A percentile compares a stretch with the other conserved stretches of the same genome.
Conservation (phyloP, 805 yeast genomes). For the Suhomyces sp. region DNA sequence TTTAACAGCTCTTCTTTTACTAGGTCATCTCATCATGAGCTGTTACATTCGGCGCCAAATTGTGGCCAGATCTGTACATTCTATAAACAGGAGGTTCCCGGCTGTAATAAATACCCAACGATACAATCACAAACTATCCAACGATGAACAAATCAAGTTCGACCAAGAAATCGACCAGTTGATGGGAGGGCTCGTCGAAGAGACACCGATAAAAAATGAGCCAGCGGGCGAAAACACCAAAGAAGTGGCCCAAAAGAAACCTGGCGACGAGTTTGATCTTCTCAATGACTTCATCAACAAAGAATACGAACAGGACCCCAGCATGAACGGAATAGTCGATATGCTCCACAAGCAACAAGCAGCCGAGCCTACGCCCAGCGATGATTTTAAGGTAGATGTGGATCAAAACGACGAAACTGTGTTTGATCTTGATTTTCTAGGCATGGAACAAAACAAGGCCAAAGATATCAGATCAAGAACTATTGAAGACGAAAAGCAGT, state of each 20-base stretch:
- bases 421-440: slow-evolving; percentile 12
- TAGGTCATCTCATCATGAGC: neutral
- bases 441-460: neutral
- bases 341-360: slow-evolving; percentile 9
- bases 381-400: slow-evolving; percentile 8
- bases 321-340: slow-evolving; percentile 2
- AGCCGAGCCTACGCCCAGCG: neutral
- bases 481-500: slow-evolving; percentile 19
- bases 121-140: neutral
- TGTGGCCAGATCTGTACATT: neutral
- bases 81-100: neutral
- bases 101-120: neutral
- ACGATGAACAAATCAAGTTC: neutral
- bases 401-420: slow-evolving; percentile 15
- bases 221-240: neutral
- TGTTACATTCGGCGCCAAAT: neutral
- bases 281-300: slow-evolving; percentile 11
- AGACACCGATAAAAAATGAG: neutral
- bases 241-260: neutral
- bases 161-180: neutral
- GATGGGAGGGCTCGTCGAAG: neutral
- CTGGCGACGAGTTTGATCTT: slow-evolving; percentile 7
- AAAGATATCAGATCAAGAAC: slow-evolving; percentile 2
- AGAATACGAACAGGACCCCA: slow-evolving; percentile 4
- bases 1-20: neutral